Evolutionary conservation across 2,329 filamentous ascomycete genomes (phyloP).

Genomic region (Cordyceps javanica): DNA sequence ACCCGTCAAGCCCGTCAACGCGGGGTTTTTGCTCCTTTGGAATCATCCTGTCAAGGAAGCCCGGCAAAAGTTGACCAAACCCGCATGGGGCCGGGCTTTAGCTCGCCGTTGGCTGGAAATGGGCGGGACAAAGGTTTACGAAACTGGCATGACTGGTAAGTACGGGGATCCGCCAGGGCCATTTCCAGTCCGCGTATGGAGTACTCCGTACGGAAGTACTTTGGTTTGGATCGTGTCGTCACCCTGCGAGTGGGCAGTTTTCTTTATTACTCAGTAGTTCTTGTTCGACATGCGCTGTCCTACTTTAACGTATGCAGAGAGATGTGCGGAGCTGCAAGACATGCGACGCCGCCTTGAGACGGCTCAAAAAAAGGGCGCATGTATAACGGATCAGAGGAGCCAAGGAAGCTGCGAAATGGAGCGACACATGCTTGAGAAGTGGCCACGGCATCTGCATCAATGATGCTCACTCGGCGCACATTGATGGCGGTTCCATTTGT

Average conservation of each 20-base stretch:
- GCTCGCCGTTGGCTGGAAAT: not conserved
- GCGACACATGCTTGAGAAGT: not conserved
- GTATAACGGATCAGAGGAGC: not conserved
- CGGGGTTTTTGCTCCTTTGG: slow-evolving; percentile 9
- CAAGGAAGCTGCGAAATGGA: too few relatives aligned
- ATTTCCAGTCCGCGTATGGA: not conserved
- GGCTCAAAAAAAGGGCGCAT: not conserved
- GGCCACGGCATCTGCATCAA: not conserved
- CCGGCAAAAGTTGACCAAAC: not conserved
- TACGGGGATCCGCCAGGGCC: not conserved
- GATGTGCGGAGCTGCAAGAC: not conserved
- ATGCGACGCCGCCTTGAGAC: not conserved
- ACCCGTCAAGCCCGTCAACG: too few relatives aligned
- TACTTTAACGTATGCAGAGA: too few relatives aligned
- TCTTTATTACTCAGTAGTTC: not conserved
- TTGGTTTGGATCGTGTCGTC: not conserved
- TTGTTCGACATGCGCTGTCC: too few relatives aligned
- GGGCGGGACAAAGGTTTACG: not conserved
- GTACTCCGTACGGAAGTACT: too few relatives aligned
- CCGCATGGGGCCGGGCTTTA: not conserved
- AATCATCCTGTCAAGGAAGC: not conserved
- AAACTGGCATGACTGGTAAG: not conserved
- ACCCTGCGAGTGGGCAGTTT: not conserved
- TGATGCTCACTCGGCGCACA: not conserved
- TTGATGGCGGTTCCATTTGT: too few relatives aligned